A percentile compares a stretch with the other conserved stretches of the same genome.
phyloP scores from a whole-genome alignment of 2,329 filamentous ascomycete species.

The Septoria linicola region DNA sequence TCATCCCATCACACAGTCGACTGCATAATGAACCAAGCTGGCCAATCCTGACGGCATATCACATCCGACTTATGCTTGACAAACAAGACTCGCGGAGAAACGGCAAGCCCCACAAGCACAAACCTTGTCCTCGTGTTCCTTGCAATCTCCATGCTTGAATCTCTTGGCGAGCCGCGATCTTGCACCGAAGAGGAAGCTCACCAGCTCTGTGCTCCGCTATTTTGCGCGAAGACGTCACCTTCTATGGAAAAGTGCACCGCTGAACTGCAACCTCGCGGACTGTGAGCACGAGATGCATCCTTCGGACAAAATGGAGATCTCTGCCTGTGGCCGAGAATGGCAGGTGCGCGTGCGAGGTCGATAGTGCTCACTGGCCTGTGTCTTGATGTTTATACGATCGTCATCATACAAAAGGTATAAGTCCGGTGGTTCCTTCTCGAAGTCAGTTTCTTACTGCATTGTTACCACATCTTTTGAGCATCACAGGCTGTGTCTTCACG shows the following conservation, averaged over 20 bases:
- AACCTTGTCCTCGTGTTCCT: background rate
- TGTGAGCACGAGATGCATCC: constrained; percentile 1
- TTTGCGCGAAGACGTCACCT: constrained; percentile 10
- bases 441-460: no score
- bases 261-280: constrained; percentile 1
- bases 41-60: background rate
- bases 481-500: no score
- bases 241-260: background rate
- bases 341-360: constrained; percentile 1
- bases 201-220: background rate
- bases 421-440: background rate
- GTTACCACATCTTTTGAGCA: no score
- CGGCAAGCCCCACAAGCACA: constrained; percentile 9
- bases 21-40: background rate
- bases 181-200: constrained; percentile 6
- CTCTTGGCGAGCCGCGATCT: constrained; percentile 1
- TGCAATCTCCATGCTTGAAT: background rate
- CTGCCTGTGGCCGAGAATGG: constrained; percentile 3
- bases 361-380: background rate
- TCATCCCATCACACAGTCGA: background rate
- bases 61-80: background rate
- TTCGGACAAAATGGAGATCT: background rate
- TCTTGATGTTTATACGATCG: background rate
- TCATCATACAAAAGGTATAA: background rate
- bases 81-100: background rate